A percentile compares a stretch with the other conserved stretches of the same genome.
Conservation (phyloP, 192 early-diverging fungal genomes). For the Coemansia guatemalensis region DNA sequence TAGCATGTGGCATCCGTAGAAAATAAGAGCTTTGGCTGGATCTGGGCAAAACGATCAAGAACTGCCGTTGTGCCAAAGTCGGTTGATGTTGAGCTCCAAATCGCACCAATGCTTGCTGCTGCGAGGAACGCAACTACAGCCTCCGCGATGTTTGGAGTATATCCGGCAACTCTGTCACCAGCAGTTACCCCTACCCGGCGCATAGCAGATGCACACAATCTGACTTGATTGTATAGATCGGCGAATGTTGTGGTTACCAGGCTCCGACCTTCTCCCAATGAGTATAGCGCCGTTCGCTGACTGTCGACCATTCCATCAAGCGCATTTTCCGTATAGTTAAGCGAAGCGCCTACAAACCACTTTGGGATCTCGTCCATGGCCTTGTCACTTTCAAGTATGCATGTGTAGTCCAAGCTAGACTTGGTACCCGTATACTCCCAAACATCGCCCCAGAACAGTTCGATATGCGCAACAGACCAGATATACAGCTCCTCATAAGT, state of each 20-base stretch:
- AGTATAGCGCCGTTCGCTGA: conserved; percentile 46
- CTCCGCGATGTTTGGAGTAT: conserved; percentile 85
- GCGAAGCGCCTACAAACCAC: conserved; percentile 82
- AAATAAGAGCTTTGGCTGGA: conserved; percentile 87
- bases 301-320: conserved; percentile 57
- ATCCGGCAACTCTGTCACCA: conserved; percentile 89
- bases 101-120: conserved; percentile 78
- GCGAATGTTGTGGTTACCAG: conserved; percentile 65
- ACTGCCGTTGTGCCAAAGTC: conserved; percentile 94
- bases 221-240: conserved; percentile 70
- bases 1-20: conserved; percentile 91
- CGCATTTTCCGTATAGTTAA: conserved; percentile 95
- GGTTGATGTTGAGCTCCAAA: conserved; percentile 93
- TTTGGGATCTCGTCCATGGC: conserved; percentile 86
- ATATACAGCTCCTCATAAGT: conserved; percentile 76
- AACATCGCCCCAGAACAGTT: conserved; percentile 83
- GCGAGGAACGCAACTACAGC: conserved; percentile 80
- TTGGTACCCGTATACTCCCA: conserved; percentile 67
- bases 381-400: conserved; percentile 67
- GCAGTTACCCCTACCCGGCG: conserved; percentile 62
- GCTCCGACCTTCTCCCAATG: conserved; percentile 46
- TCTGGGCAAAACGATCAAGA: conserved; percentile 90
- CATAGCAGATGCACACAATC: conserved; percentile 71
- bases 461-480: conserved; percentile 78
- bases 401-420: conserved; percentile 11